Conservation (phyloP, 2,329 filamentous ascomycete genomes). For the Domatiomyces globalis region DNA sequence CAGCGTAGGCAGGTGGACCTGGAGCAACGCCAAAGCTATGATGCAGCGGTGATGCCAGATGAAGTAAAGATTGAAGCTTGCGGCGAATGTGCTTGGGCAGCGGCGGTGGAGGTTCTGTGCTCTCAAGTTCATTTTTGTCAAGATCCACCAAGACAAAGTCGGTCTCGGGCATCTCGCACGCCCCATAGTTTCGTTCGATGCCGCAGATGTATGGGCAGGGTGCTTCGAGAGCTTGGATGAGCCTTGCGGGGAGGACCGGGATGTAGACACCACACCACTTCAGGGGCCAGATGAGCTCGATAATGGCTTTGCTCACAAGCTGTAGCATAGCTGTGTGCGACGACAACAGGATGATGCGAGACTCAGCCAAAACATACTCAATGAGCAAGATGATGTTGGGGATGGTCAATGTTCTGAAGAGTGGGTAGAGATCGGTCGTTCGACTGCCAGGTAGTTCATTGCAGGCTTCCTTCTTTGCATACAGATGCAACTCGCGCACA, state of each 20-base stretch:
- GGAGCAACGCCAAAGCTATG: slow-evolving; percentile 69
- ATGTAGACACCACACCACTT: slow-evolving; percentile 93
- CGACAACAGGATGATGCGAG: slow-evolving; percentile 87
- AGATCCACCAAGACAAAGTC: slow-evolving; percentile 92
- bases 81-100: slow-evolving; percentile 79
- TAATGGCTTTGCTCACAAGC: slow-evolving; percentile 74
- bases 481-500: slow-evolving; percentile 76
- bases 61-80: slow-evolving; percentile 76
- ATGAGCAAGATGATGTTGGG: slow-evolving; percentile 86
- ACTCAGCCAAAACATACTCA: slow-evolving; percentile 85
- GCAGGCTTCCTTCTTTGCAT: slow-evolving; percentile 77
- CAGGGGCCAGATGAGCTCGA: slow-evolving; percentile 72
- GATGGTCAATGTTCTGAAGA: slow-evolving; percentile 80
- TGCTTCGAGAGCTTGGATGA: slow-evolving; percentile 82
- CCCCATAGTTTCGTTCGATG: slow-evolving; percentile 81
- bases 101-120: slow-evolving; percentile 59
- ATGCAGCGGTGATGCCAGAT: slow-evolving; percentile 80
- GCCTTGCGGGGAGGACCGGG: slow-evolving; percentile 70
- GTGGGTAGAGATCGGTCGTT: slow-evolving; percentile 79
- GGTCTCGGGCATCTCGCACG: slow-evolving; percentile 74
- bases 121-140: slow-evolving; percentile 79
- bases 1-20: slow-evolving; percentile 83
- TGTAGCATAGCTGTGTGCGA: slow-evolving; percentile 95
- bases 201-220: slow-evolving; percentile 96
- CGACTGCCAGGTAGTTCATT: slow-evolving; percentile 90